Percentiles rank a stretch among this genome's conserved stretches.
Conservation (phyloP, 2,329 filamentous ascomycete genomes). For the Fusarium irregulare region DNA sequence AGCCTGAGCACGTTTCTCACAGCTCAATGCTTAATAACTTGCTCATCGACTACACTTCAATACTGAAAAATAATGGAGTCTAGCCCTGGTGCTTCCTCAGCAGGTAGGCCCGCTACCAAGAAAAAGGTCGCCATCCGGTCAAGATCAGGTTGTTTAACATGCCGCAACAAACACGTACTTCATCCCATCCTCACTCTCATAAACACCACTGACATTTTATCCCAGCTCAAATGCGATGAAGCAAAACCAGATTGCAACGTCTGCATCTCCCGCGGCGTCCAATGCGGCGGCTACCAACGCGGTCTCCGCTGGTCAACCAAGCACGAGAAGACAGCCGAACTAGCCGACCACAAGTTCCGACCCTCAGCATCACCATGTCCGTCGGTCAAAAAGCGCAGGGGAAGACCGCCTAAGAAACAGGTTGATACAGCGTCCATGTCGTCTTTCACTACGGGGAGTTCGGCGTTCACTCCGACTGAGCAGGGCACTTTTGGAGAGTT, state of each 20-base stretch:
- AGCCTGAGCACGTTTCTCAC: slow-evolving; percentile 7
- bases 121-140: slow-evolving; percentile 24
- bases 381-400: slow-evolving; percentile 17
- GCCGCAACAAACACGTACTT: slow-evolving; percentile 34
- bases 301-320: slow-evolving; percentile 41
- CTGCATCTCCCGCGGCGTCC: slow-evolving; percentile 37
- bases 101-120: background rate
- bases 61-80: background rate
- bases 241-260: slow-evolving; percentile 36
- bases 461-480: background rate
- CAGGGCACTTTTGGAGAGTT: slow-evolving; percentile 27
- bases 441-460: background rate
- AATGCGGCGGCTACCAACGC: slow-evolving; percentile 40
- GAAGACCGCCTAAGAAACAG: slow-evolving; percentile 22
- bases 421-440: background rate
- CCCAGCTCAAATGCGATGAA: slow-evolving; percentile 46
- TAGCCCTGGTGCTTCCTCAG: background rate
- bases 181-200: too few relatives aligned
- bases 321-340: slow-evolving; percentile 29
- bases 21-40: background rate
- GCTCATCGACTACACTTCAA: background rate
- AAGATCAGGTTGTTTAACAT: slow-evolving; percentile 34
- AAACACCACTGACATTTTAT: background rate
- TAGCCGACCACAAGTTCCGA: slow-evolving; percentile 20
- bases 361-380: background rate